phyloP scores from a whole-genome alignment of 495 filamentous ascomycete genomes.

The Aspergillus taichungensis region DNA sequence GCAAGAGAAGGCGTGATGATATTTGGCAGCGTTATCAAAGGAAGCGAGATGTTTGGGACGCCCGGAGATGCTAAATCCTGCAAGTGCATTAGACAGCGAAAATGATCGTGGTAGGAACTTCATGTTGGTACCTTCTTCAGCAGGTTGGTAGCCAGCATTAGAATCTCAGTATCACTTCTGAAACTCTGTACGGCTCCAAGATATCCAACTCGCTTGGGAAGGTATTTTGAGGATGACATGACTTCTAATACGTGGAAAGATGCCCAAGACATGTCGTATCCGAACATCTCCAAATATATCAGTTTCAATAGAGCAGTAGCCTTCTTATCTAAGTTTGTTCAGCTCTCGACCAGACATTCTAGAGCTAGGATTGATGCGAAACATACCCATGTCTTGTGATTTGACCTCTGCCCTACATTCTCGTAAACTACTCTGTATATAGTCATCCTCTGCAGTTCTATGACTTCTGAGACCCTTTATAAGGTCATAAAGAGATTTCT shows the following conservation, averaged over 20 bases:
- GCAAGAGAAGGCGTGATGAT: constrained; percentile 86
- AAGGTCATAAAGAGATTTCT: constrained; percentile 98
- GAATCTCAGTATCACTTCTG: constrained; percentile 85
- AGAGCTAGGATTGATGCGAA: not conserved
- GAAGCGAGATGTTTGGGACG: constrained; percentile 69
- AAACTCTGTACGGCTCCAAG: constrained; percentile 96
- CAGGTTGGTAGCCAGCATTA: constrained; percentile 96
- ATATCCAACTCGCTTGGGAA: constrained; percentile 92
- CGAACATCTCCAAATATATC: constrained; percentile 97
- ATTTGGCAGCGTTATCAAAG: constrained; percentile 80
- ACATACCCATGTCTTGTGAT: constrained; percentile 79
- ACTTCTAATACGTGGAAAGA: constrained; percentile 97
- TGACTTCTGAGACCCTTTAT: constrained; percentile 90
- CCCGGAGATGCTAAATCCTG: constrained; percentile 74
- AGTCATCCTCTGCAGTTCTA: constrained; percentile 87
- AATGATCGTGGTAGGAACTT: not conserved
- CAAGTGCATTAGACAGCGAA: constrained; percentile 4
- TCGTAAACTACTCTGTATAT: constrained; percentile 80
- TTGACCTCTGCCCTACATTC: constrained; percentile 91
- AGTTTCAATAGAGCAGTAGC: constrained; percentile 91
- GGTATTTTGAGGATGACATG: constrained; percentile 91
- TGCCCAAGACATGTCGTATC: constrained; percentile 99
- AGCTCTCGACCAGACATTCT: constrained; percentile 9
- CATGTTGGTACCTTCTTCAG: constrained; percentile 74
- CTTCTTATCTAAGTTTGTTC: constrained; percentile 66